Evolutionary conservation across 768 basidiomycete genomes (phyloP).

Genomic region (Naganishia vishniacii): DNA sequence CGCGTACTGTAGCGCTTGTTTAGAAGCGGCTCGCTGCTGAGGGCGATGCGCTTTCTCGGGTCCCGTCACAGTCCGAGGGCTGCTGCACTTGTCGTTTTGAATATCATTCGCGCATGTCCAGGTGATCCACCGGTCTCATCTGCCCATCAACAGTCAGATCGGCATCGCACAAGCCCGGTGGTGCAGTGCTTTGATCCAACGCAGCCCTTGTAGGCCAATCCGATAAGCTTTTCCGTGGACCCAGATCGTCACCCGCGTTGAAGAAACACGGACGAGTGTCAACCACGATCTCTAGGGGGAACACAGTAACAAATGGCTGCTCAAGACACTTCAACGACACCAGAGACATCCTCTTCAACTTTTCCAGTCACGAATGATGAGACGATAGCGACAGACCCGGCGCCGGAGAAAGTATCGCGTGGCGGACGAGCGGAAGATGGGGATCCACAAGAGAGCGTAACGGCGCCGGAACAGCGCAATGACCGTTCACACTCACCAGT

Average conservation of each 20-base stretch:
- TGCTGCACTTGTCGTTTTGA: too few relatives aligned
- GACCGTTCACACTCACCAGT: background rate
- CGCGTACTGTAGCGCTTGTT: background rate
- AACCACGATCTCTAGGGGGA: background rate
- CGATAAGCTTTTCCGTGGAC: background rate
- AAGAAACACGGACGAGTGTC: conserved; percentile 3
- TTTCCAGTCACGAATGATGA: background rate
- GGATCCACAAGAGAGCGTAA: background rate
- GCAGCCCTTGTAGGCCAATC: conserved; percentile 1
- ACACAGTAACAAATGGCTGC: conserved; percentile 16
- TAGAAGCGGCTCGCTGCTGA: background rate
- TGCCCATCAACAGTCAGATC: too few relatives aligned
- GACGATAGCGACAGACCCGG: background rate
- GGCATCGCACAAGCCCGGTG: conserved; percentile 6
- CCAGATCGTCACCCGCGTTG: conserved; percentile 5
- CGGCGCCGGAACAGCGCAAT: background rate
- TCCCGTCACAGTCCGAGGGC: too few relatives aligned
- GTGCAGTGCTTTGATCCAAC: conserved; percentile 1
- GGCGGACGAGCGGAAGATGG: background rate
- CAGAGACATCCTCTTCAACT: background rate
- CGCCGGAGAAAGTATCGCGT: background rate
- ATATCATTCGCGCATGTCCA: too few relatives aligned
- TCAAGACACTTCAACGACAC: conserved; percentile 7
- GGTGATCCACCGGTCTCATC: too few relatives aligned
- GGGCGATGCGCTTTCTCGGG: background rate